Evolutionary conservation across 306 rosid genomes (phyloP).

Genomic region (Lathyrus oleraceus): DNA sequence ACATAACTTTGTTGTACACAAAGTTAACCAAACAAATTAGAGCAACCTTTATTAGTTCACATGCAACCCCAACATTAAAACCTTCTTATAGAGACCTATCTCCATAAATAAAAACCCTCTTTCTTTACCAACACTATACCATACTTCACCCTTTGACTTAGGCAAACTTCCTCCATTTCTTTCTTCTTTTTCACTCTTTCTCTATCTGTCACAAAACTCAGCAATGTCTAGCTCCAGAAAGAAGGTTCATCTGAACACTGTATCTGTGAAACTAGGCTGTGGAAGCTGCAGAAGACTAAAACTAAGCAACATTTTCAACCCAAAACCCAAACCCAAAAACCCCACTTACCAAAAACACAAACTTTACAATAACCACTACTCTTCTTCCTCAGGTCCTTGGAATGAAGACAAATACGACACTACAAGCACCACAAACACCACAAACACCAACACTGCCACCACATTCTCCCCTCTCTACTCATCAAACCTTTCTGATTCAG

Average conservation of each 20-base stretch:
- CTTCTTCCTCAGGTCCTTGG: conserved; percentile 34
- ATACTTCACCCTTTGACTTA: neutral
- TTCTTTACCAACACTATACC: conserved; percentile 15
- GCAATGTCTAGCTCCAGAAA: conserved; percentile 64
- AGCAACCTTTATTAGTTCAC: conserved; percentile 41
- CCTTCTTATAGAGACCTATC: conserved; percentile 21
- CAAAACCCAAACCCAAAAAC: conserved; percentile 52
- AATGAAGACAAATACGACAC: conserved; percentile 36
- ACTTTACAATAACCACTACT: conserved; percentile 5
- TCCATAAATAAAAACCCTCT: conserved; percentile 33
- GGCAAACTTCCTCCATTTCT: conserved; percentile 23
- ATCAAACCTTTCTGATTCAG: conserved; percentile 41
- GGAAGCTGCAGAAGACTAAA: conserved; percentile 68
- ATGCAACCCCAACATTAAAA: conserved; percentile 38
- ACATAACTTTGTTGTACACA: conserved; percentile 34
- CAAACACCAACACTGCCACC: conserved; percentile 39
- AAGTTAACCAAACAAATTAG: conserved; percentile 27
- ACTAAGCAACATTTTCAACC: conserved; percentile 51
- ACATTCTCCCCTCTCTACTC: conserved; percentile 48
- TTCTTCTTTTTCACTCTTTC: conserved; percentile 16
- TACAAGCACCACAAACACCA: conserved; percentile 30
- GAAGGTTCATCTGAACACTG: conserved; percentile 56
- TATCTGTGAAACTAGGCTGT: conserved; percentile 69
- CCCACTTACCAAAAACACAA: conserved; percentile 46
- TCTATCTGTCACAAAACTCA: neutral